A percentile compares a stretch with the other conserved stretches of the same genome.
phyloP scores from a whole-genome alignment of 2,329 filamentous ascomycete genomes.

The Leptodontidium sp. region DNA sequence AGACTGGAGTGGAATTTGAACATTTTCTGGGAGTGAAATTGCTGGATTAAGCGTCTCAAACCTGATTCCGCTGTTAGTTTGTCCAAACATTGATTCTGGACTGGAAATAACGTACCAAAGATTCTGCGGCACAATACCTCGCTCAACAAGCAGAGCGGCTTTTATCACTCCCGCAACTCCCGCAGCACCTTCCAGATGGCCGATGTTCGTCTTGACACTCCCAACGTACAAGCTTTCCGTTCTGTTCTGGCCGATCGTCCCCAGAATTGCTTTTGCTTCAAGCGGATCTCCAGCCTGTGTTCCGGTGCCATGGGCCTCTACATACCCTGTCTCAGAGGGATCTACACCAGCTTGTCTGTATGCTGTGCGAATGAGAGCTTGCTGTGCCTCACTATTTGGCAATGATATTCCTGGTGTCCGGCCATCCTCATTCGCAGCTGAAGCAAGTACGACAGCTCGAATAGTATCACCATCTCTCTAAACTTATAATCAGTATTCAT shows the following conservation, averaged over 20 bases:
- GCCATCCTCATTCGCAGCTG: constrained; percentile 54
- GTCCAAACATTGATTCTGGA: too few relatives aligned
- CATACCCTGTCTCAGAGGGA: constrained; percentile 25
- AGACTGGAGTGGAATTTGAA: background rate
- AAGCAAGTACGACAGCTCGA: constrained; percentile 51
- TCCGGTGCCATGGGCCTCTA: constrained; percentile 38
- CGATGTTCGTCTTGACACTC: constrained; percentile 43
- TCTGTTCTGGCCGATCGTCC: background rate
- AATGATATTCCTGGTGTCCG: constrained; percentile 53
- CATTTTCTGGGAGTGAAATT: background rate
- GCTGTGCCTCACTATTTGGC: constrained; percentile 54
- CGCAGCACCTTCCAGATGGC: constrained; percentile 40
- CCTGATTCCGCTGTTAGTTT: too few relatives aligned
- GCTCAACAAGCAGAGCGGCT: constrained; percentile 32
- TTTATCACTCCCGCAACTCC: constrained; percentile 39
- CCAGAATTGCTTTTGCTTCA: constrained; percentile 34
- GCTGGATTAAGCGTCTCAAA: background rate
- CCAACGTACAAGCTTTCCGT: constrained; percentile 26
- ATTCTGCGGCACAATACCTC: constrained; percentile 47
- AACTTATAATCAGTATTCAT: too few relatives aligned
- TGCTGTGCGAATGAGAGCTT: constrained; percentile 19
- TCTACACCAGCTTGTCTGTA: constrained; percentile 26
- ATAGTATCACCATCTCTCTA: constrained; percentile 51
- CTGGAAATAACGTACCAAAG: background rate
- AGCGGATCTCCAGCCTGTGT: constrained; percentile 38